Base-by-base conservation (phyloP, 2,329 filamentous ascomycete species). In the Mariannaea sp. region DNA sequence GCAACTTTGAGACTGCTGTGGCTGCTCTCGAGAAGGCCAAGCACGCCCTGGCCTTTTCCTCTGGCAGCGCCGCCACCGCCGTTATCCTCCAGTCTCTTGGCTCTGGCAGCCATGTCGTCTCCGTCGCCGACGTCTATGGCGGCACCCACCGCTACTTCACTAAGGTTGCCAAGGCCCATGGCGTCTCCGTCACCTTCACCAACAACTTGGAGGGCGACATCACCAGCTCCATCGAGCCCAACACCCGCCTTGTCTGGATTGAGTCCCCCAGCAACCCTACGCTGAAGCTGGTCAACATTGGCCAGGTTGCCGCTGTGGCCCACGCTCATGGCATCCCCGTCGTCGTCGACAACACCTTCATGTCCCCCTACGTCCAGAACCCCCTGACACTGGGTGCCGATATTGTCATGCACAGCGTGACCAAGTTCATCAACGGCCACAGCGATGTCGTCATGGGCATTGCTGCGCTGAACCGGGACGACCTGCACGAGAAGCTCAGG, bases 361-460 rank as follows among this genome's bases (percentile, higher is more conserved):
- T 97, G 70, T 93, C 88, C 57, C 94, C 94, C 22, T 97, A 97
- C 72, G 83, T 97, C 41, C 94, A 99, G 77, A 97, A 96, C 75
- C 94, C 94, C 4, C 84, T 99, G 51, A 87, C 94, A 69, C 90
- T 92, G 70, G 94, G 94, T 65, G 94, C 94, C 63, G 93, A 97
- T 73, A 92, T 97, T 60, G 93, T 97, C 61, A 89, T 97, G 33
- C 93, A 97, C 80, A 92, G 87, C 49, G 94, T 97, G 49, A 99
- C 94, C 36, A 99, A 99, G 78, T 99, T 97, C 77, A 97, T 99
- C 78, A 97, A 97, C 73, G 94, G 94, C 40, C 94, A 99, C 78
- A 83, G 86, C 70, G 94, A 99, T 72, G 94, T 97, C 7, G 87
- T 97, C 66, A 97, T 99, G 94, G 94, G 94, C 61, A 89, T 94